These are phyloP conservation scores for Cocos nucifera DNA, from an alignment of 176 grass and related monocot genomes.

Conservation along the genomic window DNA sequence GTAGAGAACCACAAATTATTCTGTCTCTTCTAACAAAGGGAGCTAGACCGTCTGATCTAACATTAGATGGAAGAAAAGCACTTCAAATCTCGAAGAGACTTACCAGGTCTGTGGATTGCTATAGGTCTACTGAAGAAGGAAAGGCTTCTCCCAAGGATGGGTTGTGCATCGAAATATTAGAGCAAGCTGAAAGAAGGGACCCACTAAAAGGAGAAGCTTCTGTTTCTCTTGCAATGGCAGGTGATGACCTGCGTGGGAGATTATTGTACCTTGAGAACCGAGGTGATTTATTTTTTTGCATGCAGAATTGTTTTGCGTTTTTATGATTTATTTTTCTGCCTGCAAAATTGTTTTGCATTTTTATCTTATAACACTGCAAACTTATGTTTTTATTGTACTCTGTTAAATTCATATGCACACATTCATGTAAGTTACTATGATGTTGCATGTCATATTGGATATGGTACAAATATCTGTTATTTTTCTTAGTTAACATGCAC, in stretches of 20 bases:
- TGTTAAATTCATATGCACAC: no score
- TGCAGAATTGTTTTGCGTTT: neutral
- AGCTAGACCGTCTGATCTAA: constrained; percentile 56
- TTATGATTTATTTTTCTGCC: neutral
- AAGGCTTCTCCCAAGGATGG: constrained; percentile 48
- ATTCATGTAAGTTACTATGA: no score
- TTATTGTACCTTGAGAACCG: constrained; percentile 81
- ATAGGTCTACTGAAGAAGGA: constrained; percentile 31
- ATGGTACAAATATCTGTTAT: no score
- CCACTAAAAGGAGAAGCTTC: constrained; percentile 61
- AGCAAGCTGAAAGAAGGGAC: constrained; percentile 67
- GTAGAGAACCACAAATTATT: constrained; percentile 86
- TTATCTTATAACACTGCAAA: neutral
- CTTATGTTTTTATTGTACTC: neutral
- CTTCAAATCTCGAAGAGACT: constrained; percentile 69
- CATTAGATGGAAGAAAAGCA: constrained; percentile 69
- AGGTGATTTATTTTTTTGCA: constrained; percentile 34
- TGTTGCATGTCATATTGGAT: no score
- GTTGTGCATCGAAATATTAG: constrained; percentile 70
- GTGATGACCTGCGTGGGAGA: constrained; percentile 38
- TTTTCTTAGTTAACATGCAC: no score
- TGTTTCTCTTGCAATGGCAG: constrained; percentile 57
- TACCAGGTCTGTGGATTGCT: constrained; percentile 42
- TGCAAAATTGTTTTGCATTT: neutral
- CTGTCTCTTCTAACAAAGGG: constrained; percentile 88